Conservation (phyloP, 805 yeast species). For the Tetrapisispora iriomotensis region DNA sequence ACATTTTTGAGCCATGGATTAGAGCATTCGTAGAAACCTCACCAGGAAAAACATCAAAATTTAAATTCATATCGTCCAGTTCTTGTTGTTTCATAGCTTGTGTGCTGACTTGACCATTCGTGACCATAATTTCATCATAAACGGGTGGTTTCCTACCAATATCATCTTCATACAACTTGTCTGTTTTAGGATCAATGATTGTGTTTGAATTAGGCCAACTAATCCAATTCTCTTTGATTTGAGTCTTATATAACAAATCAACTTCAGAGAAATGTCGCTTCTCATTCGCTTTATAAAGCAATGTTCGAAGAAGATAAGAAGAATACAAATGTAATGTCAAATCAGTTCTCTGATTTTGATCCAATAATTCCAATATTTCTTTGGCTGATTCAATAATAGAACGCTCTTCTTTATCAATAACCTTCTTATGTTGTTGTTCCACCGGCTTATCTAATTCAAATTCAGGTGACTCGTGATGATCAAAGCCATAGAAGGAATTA, state of each 20-base stretch:
- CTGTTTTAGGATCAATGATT: conserved; percentile 23
- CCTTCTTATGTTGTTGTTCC: neutral
- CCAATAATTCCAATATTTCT: conserved; percentile 33
- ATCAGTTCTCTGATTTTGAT: conserved; percentile 43
- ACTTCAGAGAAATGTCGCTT: conserved; percentile 26
- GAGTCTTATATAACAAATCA: conserved; percentile 32
- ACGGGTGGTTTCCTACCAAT: neutral
- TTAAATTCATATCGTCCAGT: neutral
- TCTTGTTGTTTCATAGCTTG: neutral
- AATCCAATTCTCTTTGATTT: conserved; percentile 33
- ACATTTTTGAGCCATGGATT: conserved; percentile 18
- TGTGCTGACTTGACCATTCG: neutral
- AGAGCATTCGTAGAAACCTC: conserved; percentile 20
- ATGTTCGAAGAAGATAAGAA: conserved; percentile 32
- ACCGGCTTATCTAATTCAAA: neutral
- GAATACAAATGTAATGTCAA: conserved; percentile 59
- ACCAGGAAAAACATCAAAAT: conserved; percentile 9
- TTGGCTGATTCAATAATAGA: conserved; percentile 10
- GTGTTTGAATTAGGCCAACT: conserved; percentile 47
- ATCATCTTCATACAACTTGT: conserved; percentile 19
- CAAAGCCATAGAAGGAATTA: neutral
- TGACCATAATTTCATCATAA: neutral
- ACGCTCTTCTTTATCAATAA: neutral
- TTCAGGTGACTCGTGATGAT: neutral
- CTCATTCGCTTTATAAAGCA: conserved; percentile 21